Conservation (phyloP, 1,284 basidiomycete species). For the Porodaedalea pini region DNA sequence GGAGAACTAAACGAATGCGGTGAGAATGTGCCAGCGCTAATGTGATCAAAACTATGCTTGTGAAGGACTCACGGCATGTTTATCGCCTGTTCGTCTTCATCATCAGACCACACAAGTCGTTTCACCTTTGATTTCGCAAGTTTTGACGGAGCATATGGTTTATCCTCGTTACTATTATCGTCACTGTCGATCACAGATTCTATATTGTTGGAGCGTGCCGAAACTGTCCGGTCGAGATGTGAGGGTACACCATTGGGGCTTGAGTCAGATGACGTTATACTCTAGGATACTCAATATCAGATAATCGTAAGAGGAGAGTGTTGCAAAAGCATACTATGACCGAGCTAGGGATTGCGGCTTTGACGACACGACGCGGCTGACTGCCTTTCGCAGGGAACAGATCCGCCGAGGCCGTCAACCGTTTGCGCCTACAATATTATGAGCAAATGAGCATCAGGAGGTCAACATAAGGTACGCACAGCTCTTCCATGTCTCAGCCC, state of each 20-base stretch:
- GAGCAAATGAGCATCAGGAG: not conserved
- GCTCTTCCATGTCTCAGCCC: not conserved
- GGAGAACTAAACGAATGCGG: not conserved
- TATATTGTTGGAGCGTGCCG: not conserved
- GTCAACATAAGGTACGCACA: not conserved
- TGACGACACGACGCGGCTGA: not conserved
- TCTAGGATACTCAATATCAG: not conserved
- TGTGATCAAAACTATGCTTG: not conserved
- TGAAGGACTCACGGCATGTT: not conserved
- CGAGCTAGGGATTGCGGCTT: not conserved
- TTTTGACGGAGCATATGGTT: not conserved
- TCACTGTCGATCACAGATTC: not conserved
- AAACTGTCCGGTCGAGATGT: not conserved
- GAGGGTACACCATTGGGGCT: slow-evolving; percentile 8
- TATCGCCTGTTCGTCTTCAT: slow-evolving; percentile 9
- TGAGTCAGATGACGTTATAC: slow-evolving; percentile 18
- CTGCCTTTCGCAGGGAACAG: slow-evolving; percentile 9
- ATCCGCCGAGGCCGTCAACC: slow-evolving; percentile 2
- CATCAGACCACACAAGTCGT: slow-evolving; percentile 17
- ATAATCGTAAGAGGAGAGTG: not conserved
- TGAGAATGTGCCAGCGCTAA: not conserved
- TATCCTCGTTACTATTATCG: not conserved
- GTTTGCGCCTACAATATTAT: not conserved
- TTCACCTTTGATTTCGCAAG: not conserved
- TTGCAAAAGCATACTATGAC: slow-evolving; percentile 12